phyloP scores from a whole-genome alignment of 208 protist genomes.

The Trypanosoma platydactyli region DNA sequence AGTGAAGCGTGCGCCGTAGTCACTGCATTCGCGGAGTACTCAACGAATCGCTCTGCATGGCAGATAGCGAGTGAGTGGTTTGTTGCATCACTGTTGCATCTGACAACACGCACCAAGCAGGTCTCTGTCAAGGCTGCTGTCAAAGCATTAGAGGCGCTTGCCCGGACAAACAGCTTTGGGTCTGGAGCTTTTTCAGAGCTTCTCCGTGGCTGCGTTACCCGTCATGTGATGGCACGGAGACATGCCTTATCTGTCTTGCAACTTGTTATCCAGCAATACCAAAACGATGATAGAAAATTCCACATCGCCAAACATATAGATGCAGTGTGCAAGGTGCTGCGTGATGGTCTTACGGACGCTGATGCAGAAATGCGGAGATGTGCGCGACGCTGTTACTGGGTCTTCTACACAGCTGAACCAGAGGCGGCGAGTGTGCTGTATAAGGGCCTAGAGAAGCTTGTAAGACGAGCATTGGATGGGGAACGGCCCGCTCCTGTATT shows the following conservation, averaged over 20 bases:
- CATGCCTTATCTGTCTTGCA: slow-evolving; percentile 40
- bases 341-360: slow-evolving; percentile 42
- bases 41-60: slow-evolving; percentile 21
- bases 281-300: slow-evolving; percentile 40
- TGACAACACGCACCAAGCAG: slow-evolving; percentile 34
- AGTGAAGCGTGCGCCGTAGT: slow-evolving; percentile 27
- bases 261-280: slow-evolving; percentile 35
- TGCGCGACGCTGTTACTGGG: slow-evolving; percentile 47
- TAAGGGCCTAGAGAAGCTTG: slow-evolving; percentile 26
- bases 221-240: slow-evolving; percentile 43
- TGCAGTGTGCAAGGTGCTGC: slow-evolving; percentile 41
- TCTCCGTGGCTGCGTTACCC: slow-evolving; percentile 36
- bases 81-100: slow-evolving; percentile 36
- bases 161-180: slow-evolving; percentile 37
- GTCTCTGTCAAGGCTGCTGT: slow-evolving; percentile 31
- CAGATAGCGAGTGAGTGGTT: slow-evolving; percentile 43
- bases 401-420: slow-evolving; percentile 45
- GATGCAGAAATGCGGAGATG: slow-evolving; percentile 38
- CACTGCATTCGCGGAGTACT: slow-evolving; percentile 23
- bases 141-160: slow-evolving; percentile 33
- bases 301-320: slow-evolving; percentile 34
- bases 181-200: slow-evolving; percentile 40
- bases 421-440: slow-evolving; percentile 35
- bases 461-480: slow-evolving; percentile 30
- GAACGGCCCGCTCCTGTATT: neutral